These are phyloP conservation scores for Fusarium abutilonis DNA, from an alignment of 2,329 filamentous ascomycete genomes.

Conservation along the genomic window DNA sequence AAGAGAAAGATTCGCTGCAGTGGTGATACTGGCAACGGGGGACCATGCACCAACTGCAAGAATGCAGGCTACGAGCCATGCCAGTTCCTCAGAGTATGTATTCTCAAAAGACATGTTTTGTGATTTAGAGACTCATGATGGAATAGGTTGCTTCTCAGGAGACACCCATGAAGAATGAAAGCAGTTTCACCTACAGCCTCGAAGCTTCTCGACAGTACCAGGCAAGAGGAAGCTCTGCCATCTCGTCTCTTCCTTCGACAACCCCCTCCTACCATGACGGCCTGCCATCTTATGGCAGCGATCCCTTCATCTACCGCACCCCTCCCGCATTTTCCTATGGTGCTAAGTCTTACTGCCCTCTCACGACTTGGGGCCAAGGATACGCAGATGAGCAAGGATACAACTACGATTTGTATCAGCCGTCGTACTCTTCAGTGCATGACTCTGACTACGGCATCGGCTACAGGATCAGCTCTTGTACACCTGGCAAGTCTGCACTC, in stretches of 20 bases:
- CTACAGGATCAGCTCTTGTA: constrained; percentile 42
- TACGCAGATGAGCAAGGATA: constrained; percentile 44
- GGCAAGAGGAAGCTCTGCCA: constrained; percentile 37
- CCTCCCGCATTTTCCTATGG: constrained; percentile 40
- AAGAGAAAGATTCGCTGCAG: constrained; percentile 96
- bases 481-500: constrained; percentile 34
- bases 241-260: constrained; percentile 24
- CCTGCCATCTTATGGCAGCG: constrained; percentile 28
- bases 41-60: constrained; percentile 84
- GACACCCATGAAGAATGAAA: constrained; percentile 42
- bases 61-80: constrained; percentile 76
- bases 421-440: constrained; percentile 32
- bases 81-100: constrained; percentile 79
- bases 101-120: neutral
- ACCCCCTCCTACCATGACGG: constrained; percentile 34
- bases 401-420: constrained; percentile 42
- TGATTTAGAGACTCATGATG: constrained; percentile 1
- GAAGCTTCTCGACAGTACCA: constrained; percentile 49
- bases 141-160: constrained; percentile 49
- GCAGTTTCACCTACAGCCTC: constrained; percentile 44
- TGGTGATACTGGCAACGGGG: constrained; percentile 80
- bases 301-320: constrained; percentile 36
- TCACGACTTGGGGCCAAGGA: constrained; percentile 40
- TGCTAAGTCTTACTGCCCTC: constrained; percentile 42
- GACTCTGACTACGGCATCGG: constrained; percentile 44